Base-by-base conservation (phyloP, 257 asterid species). In the Solanum habrochaites region DNA sequence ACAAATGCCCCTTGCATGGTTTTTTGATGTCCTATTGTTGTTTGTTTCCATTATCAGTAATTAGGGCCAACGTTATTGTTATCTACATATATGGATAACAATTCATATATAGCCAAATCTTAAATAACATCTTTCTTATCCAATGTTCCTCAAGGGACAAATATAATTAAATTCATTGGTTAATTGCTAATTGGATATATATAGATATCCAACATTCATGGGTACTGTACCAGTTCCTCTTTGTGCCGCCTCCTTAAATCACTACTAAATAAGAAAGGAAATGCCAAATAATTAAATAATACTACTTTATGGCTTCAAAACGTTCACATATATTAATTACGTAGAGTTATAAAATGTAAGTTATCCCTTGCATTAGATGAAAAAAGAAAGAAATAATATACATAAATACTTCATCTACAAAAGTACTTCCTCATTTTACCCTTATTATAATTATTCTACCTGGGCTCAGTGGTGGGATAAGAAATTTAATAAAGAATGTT, bases 401-500 rank as follows among this genome's bases (percentile, higher is more conserved):
- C 62, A 52, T 23, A 52, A 52, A 49, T 6, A 49, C 23, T 15
- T 49, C 23, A 49, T 49, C 21, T 15, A 15, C 21, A 49, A 74
- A 74, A 74, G 21, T 74, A 74, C 12, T 74, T 5, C 82, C 7
- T 74, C 15, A 6, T 40, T 23, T 74, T 74, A 39, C 8, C 27
- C 80, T 72, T 37, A 75, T 75, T n/a, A 23, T n/a, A n/a, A n/a
- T 23, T 8, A n/a, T n/a, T 40, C 20, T 42, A 12, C 23, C 9
- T 49, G 23, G 0, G 1, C 60, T 0, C 1, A 4, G 0, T 32
- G 1, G 5, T 32, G 5, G 1, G 0, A 32, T 32, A 5, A 32
- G 5, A 32, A 32, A 32, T 32, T 32, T 32, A 32, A 32, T 32
- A 32, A 32, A 32, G 1, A 0, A 0, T 32, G 1, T 32, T 32